A percentile compares a stretch with the other conserved stretches of the same genome.
Conservation (phyloP, 805 yeast species). For the Maudiozyma barnettii region DNA sequence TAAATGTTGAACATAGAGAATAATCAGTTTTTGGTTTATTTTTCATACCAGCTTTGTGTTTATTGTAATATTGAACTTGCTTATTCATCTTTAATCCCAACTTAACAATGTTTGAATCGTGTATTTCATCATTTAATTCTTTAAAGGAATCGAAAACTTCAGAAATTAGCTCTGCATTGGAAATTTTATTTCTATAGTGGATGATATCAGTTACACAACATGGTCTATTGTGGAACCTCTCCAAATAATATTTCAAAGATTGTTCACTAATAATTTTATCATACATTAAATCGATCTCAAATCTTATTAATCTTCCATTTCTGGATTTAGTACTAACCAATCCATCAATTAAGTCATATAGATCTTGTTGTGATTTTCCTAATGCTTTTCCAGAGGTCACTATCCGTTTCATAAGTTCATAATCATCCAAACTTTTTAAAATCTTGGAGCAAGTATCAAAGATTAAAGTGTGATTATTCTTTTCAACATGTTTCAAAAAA, state of each 20-base stretch:
- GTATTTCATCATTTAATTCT: slow-evolving; percentile 30
- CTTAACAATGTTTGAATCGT: slow-evolving; percentile 39
- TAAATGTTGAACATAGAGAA: slow-evolving; percentile 57
- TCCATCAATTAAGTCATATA: slow-evolving; percentile 22
- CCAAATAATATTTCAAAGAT: slow-evolving; percentile 35
- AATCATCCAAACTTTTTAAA: slow-evolving; percentile 59
- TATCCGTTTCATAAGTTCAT: slow-evolving; percentile 26
- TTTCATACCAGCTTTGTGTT: slow-evolving; percentile 30
- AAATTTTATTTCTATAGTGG: slow-evolving; percentile 25
- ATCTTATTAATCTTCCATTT: slow-evolving; percentile 45
- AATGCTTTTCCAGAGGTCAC: slow-evolving; percentile 54
- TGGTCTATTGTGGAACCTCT: slow-evolving; percentile 41
- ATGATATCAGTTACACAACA: slow-evolving; percentile 59
- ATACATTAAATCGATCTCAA: slow-evolving; percentile 35
- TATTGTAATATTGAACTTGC: slow-evolving; percentile 32
- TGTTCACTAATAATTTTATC: slow-evolving; percentile 15
- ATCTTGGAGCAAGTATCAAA: slow-evolving; percentile 36
- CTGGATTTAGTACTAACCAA: slow-evolving; percentile 33
- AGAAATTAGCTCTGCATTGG: slow-evolving; percentile 11
- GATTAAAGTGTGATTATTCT: slow-evolving; percentile 36
- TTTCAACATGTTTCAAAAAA: slow-evolving; percentile 39
- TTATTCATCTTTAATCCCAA: slow-evolving; percentile 7
- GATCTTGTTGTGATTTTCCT: slow-evolving; percentile 36
- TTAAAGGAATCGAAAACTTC: background rate
- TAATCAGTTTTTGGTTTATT: slow-evolving; percentile 54